phyloP scores from a whole-genome alignment of 257 asterid species.

The Jaltomata sinuosa region DNA sequence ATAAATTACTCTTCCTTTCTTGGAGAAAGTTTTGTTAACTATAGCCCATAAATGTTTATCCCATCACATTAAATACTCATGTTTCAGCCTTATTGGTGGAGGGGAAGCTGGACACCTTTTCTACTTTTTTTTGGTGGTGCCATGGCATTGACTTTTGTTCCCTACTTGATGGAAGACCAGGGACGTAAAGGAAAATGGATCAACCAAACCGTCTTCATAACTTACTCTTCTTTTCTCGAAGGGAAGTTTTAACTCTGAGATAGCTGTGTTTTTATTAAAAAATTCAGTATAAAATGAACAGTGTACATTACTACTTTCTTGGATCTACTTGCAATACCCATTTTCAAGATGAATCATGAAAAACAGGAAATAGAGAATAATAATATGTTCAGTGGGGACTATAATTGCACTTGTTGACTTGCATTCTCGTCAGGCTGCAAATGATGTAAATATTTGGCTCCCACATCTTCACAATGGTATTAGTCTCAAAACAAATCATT shows the following conservation, averaged over 20 bases:
- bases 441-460: neutral
- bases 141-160: neutral
- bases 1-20: neutral
- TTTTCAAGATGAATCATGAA: neutral
- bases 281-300: neutral
- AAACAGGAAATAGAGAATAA: neutral
- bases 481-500: neutral
- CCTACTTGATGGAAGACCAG: neutral
- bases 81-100: neutral
- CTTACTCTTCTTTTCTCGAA: neutral
- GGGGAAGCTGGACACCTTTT: neutral
- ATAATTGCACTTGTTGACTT: neutral
- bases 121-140: neutral
- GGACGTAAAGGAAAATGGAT: neutral
- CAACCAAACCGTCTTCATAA: neutral
- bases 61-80: neutral
- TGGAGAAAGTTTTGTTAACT: neutral
- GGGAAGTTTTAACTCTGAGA: neutral
- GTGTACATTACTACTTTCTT: neutral
- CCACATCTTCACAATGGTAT: neutral
- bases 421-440: neutral
- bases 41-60: neutral
- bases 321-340: neutral
- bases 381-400: neutral
- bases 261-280: neutral